phyloP scores from a whole-genome alignment of 805 yeast species.

The Metschnikowia aberdeeniae region DNA sequence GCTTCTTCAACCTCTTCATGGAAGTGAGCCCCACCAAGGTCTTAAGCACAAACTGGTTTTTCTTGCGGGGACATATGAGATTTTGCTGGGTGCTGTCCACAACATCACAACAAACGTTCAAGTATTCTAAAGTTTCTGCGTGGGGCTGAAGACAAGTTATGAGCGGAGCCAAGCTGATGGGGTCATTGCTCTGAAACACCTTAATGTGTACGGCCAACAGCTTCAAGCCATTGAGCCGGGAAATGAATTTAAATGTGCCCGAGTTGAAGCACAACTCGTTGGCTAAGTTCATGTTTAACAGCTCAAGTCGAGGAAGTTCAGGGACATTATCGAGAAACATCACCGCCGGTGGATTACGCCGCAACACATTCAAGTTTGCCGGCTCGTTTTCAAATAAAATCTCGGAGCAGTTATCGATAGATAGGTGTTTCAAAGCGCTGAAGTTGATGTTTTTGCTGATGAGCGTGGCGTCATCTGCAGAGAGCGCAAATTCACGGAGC shows the following conservation, averaged over 20 bases:
- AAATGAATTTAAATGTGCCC: conserved; percentile 6
- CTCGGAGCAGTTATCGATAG: conserved; percentile 15
- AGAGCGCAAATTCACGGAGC: conserved; percentile 9
- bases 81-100: conserved; percentile 4
- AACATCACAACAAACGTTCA: conserved; percentile 13
- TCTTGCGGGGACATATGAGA: conserved; percentile 9
- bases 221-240: conserved; percentile 4
- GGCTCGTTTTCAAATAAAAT: conserved; percentile 1
- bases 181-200: conserved; percentile 4
- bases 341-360: conserved; percentile 13
- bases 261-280: conserved; percentile 14
- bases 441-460: conserved; percentile 6
- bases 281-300: conserved; percentile 11
- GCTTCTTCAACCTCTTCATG: conserved; percentile 4
- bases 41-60: conserved; percentile 5
- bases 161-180: conserved; percentile 10
- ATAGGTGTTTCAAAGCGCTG: conserved; percentile 4
- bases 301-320: conserved; percentile 3
- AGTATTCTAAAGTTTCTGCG: conserved; percentile 8
- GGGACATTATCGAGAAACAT: conserved; percentile 12
- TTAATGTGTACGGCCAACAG: conserved; percentile 12
- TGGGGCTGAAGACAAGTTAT: conserved; percentile 11
- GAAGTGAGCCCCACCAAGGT: conserved; percentile 8
- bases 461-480: conserved; percentile 11
- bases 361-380: conserved; percentile 1